Evolutionary conservation across 2,329 filamentous ascomycete species (phyloP).

Genomic region (Phyllosticta ampelicida): DNA sequence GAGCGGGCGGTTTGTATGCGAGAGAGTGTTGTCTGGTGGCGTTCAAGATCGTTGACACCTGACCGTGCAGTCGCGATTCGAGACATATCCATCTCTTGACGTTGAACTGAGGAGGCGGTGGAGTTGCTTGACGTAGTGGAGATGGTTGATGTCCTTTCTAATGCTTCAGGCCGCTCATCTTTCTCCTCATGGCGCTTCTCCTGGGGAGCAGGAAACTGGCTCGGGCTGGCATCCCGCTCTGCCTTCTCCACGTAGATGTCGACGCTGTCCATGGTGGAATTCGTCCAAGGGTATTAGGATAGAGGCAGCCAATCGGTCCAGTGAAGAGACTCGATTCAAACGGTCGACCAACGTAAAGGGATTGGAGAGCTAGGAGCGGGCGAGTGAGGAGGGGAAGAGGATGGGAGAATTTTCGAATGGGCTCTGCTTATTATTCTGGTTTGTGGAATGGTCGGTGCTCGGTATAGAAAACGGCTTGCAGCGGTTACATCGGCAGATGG

Average conservation of each 20-base stretch:
- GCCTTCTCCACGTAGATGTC: conserved; percentile 45
- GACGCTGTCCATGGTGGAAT: conserved; percentile 37
- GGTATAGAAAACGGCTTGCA: neutral
- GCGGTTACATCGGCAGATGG: neutral
- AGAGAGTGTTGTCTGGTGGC: conserved; percentile 57
- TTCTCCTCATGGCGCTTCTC: conserved; percentile 19
- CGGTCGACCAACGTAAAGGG: neutral
- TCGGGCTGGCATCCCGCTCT: conserved; percentile 44
- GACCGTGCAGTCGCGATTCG: conserved; percentile 55
- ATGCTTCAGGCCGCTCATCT: conserved; percentile 19
- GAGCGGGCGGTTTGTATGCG: conserved; percentile 60
- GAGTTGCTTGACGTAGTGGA: conserved; percentile 35
- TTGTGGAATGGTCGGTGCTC: neutral
- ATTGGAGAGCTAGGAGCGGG: neutral
- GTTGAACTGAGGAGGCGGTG: conserved; percentile 25
- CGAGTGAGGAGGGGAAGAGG: neutral
- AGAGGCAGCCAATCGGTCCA: neutral
- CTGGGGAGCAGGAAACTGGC: conserved; percentile 36
- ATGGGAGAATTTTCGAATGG: neutral
- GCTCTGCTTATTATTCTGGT: neutral
- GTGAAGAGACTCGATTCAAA: neutral
- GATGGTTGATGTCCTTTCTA: conserved; percentile 49
- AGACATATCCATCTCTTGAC: conserved; percentile 42
- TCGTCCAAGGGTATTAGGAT: neutral
- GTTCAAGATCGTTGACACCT: conserved; percentile 42